Evolutionary conservation across 495 filamentous ascomycete species (phyloP), one percentile per base, ranked within the genome.

Genomic region (Aspergillus hancockii): DNA sequence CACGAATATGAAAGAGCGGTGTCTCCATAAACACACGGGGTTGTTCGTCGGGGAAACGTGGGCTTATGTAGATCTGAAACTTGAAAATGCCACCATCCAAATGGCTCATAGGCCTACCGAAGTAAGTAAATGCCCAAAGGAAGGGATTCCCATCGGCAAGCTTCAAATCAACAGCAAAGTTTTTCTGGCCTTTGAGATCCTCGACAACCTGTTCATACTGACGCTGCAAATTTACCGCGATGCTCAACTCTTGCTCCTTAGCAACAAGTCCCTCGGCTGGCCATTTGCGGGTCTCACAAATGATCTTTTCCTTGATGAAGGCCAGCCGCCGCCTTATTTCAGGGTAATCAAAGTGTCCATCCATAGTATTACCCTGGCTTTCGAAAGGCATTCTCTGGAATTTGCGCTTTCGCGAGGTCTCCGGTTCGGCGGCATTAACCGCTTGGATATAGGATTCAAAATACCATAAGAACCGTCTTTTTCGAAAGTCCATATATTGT

Each of bases 401-500:
- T 4, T 67, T 62, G 31, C 83, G 74, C 14, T 82, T 82, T 49
- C 88, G 83, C 79, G 82, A 52, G 81, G 79, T 25, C 47, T 59
- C 57, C 52, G 61, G 40, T 13, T 64, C 63, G 82, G 83, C 57
- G 70, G 71, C 78, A 13, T 85, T 79, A 50, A 96, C 88, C 8
- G 87, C 81, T 9, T 79, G 72, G 22, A 93, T 74, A 69, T 98
- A 98, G 13, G 86, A 88, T 46, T 95, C 89, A 66, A 91, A 92
- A 70, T 98, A 98, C 94, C 95, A 98, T 16, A 98, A 73, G 70
- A 98, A 97, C 0, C 93, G 86, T 47, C 89, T 85, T 73, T 98
- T 98, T 80, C 87, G 90, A 9, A 95, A 76, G 63, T 98, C 95
- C 56, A 85, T 85, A 78, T 98, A 98, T 0, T 91, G 90, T 57